These are phyloP conservation scores for Lactarius trivialis DNA, from an alignment of 768 basidiomycete species.

Conservation along the genomic window DNA sequence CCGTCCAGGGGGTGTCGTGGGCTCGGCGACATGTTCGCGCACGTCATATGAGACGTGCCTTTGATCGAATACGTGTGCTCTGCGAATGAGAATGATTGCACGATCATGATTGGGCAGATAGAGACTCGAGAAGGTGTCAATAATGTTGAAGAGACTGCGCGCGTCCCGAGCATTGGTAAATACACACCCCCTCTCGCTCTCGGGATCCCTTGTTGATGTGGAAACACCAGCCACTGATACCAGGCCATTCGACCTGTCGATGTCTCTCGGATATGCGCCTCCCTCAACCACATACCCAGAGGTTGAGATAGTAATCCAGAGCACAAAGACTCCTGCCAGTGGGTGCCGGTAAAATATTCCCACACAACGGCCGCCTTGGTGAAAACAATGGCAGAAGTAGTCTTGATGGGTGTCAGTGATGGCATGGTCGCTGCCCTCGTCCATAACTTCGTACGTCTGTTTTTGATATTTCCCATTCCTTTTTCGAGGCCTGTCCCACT, in stretches of 20 bases:
- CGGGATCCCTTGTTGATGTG: slow-evolving; percentile 18
- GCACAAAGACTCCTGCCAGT: slow-evolving; percentile 44
- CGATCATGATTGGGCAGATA: slow-evolving; percentile 38
- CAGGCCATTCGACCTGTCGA: slow-evolving; percentile 63
- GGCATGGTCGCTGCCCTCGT: neutral
- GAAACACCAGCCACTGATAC: slow-evolving; percentile 31
- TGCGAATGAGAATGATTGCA: slow-evolving; percentile 39
- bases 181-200: neutral
- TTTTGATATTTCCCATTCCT: neutral
- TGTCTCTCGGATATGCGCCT: slow-evolving; percentile 51
- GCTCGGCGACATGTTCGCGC: slow-evolving; percentile 59
- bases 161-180: slow-evolving; percentile 35
- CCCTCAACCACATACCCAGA: slow-evolving; percentile 61
- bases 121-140: slow-evolving; percentile 36
- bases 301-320: slow-evolving; percentile 53
- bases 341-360: too few relatives aligned
- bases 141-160: slow-evolving; percentile 37
- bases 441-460: neutral
- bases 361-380: too few relatives aligned
- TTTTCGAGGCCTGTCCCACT: neutral
- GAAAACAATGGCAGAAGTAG: too few relatives aligned
- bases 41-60: slow-evolving; percentile 49
- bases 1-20: slow-evolving; percentile 58
- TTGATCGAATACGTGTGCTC: slow-evolving; percentile 43
- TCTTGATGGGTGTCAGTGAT: neutral